Evolutionary conservation across 192 early-diverging fungal genomes (phyloP), one percentile per base, ranked within the genome.

Genomic region (Coemansia sp.): DNA sequence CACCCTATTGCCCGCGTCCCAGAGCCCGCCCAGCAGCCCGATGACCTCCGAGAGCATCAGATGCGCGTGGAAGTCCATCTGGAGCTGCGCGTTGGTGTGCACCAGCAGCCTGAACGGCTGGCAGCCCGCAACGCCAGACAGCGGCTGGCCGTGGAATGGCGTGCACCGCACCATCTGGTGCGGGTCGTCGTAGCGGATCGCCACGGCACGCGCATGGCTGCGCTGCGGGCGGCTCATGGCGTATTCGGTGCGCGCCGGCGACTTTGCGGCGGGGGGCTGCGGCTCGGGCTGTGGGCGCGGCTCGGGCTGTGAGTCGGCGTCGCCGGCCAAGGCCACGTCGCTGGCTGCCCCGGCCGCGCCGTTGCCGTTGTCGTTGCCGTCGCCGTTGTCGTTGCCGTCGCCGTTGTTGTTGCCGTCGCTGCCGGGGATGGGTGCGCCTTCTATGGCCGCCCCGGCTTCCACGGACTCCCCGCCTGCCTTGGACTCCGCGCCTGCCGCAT

Each of bases 61-160:
- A 64, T 95, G 93, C n/a, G 94, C 83, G 78, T 96, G 94, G 58
- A 96, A 87, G 76, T 96, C 94, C 91, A 96, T 95, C 14, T 88
- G 82, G 7, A 93, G 53, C 51, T 90, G 82, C 1, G 89, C 92
- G 63, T 88, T 88, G 24, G 89, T 88, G 59, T 89, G 84, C 13
- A 93, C 87, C 7, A 61, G 62, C 4, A 94, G 82, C 27, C 72
- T 70, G 81, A 95, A 96, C 0, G 94, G 93, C 71, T 96, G 94
- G 52, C 86, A 75, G 6, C 90, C 91, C 4, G 68, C 60, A 23
- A 55, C 48, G 19, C 79, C 73, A 6, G 87, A 90, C 16, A 83
- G 84, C 18, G 92, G 90, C 24, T 71, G 75, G 14, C 88, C 89
- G 28, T 65, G 78, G 68, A 91, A 95, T 3, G 87, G 85, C 48